Base-by-base conservation (phyloP, 805 yeast species). In the Yarrowia yakushimensis region DNA sequence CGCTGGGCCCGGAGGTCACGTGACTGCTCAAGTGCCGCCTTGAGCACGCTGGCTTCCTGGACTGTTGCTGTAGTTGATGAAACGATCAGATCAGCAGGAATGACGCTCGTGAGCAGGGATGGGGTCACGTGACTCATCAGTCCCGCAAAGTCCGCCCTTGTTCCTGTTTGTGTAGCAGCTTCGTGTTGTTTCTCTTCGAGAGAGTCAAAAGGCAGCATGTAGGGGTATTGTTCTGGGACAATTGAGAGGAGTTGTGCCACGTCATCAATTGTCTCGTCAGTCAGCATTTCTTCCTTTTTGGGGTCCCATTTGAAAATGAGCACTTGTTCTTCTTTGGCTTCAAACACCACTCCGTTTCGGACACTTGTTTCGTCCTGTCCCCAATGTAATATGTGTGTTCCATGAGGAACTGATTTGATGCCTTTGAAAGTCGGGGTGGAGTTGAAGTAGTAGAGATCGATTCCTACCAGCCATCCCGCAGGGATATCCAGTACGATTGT, bases 311-410 rank as follows among this genome's bases (percentile, higher is more conserved):
- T 63, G 11, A 77, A 61, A 0, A 72, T 60, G 1, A 77, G 42
- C 0, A 79, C 71, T 15, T 72, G 72, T 4, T 73, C 74, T 8
- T 77, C 78, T 12, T 65, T 37, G 25, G 79, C 73, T 8, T 37
- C 36, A 75, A 67, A 70, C 70, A 63, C 65, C 30, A 43, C 46
- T 3, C 85, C 86, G 62, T 69, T 66, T 63, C 78, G 75, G 66
- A 74, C 71, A 67, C 76, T 82, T 39, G 68, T 59, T 6, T 68
- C 65, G 57, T 69, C 71, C 41, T 71, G 71, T 0, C 82, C 80
- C 72, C 81, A 78, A 70, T 85, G 89, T 12, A 85, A 66, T 1
- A 83, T 70, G 70, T 85, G 90, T 0, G 78, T 50, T 15, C 89
- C 89, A 3, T 69, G 63, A 0, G 82, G 78, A 4, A 85, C 73